Percentiles rank a stretch among this genome's conserved stretches.
Evolutionary conservation across 2,329 filamentous ascomycete genomes (phyloP).

Genomic region (Venturia carpophila): DNA sequence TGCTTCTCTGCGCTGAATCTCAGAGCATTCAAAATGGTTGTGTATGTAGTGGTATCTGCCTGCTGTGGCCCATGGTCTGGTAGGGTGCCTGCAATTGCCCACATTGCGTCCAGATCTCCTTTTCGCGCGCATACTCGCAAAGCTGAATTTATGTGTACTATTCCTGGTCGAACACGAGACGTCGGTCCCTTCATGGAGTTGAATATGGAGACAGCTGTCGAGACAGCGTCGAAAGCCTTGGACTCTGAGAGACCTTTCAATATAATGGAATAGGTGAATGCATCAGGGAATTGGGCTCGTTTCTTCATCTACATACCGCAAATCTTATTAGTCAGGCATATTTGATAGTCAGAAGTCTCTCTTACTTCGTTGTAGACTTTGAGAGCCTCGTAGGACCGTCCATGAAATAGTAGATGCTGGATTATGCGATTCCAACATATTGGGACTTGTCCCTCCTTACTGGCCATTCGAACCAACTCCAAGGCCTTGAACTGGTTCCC

Average conservation of each 20-base stretch:
- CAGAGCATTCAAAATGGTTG: slow-evolving; percentile 73
- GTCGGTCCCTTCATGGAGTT: background rate
- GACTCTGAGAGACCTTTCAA: slow-evolving; percentile 65
- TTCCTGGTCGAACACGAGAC: slow-evolving; percentile 54
- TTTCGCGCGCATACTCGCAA: slow-evolving; percentile 71
- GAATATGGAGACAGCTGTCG: slow-evolving; percentile 8
- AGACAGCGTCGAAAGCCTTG: slow-evolving; percentile 26
- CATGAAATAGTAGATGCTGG: slow-evolving; percentile 56
- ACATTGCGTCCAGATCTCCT: slow-evolving; percentile 70
- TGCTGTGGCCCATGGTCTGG: slow-evolving; percentile 55
- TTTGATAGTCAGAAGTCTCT: background rate
- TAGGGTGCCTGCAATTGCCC: slow-evolving; percentile 65
- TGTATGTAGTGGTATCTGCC: slow-evolving; percentile 68
- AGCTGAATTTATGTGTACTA: slow-evolving; percentile 83
- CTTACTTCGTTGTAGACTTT: slow-evolving; percentile 82
- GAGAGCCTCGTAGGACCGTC: slow-evolving; percentile 56
- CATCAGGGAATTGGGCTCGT: slow-evolving; percentile 69
- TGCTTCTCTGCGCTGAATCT: slow-evolving; percentile 36
- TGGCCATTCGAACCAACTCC: slow-evolving; percentile 60
- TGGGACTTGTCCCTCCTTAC: slow-evolving; percentile 53
- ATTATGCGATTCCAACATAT: slow-evolving; percentile 89
- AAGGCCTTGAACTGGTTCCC: slow-evolving; percentile 59
- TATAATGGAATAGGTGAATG: slow-evolving; percentile 75
- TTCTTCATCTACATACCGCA: slow-evolving; percentile 74
- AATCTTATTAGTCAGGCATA: background rate